Percentiles rank a stretch among this genome's conserved stretches.
Evolutionary conservation across 257 asterid species (phyloP).

Genomic region (Nicotiana obtusifolia): DNA sequence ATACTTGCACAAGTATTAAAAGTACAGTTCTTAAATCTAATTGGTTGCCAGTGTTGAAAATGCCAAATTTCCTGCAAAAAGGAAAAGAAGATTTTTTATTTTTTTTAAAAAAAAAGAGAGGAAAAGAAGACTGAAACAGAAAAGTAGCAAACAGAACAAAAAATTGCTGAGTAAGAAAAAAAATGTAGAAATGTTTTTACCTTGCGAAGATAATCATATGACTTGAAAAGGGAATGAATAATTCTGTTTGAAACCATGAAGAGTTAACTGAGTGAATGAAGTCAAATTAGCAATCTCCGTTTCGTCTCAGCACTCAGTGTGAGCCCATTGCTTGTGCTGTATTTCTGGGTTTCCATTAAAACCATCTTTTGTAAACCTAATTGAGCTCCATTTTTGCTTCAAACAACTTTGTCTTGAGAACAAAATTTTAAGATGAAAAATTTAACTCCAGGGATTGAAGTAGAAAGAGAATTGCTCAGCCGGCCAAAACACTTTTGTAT

Average conservation of each 20-base stretch:
- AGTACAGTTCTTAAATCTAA: constrained; percentile 12
- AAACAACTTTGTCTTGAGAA: too few relatives aligned
- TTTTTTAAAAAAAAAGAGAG: too few relatives aligned
- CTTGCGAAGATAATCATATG: not conserved
- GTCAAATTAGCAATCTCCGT: too few relatives aligned
- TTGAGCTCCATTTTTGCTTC: too few relatives aligned
- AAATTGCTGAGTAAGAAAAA: not conserved
- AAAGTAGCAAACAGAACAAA: not conserved
- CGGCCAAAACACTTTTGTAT: too few relatives aligned
- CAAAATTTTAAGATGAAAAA: too few relatives aligned
- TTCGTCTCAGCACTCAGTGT: too few relatives aligned
- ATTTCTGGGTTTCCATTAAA: not conserved
- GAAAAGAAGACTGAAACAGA: not conserved
- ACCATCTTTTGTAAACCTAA: not conserved
- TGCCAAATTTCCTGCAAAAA: constrained; percentile 6
- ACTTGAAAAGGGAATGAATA: not conserved
- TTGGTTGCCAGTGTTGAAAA: not conserved
- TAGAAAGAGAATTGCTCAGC: too few relatives aligned
- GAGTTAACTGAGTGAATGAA: too few relatives aligned
- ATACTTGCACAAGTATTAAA: constrained; percentile 28
- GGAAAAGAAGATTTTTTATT: too few relatives aligned
- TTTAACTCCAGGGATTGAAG: too few relatives aligned
- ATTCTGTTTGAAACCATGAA: not conserved
- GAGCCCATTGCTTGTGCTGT: too few relatives aligned
- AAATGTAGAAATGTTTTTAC: not conserved